These are phyloP conservation scores for Penicillium riverlandense DNA, from an alignment of 495 filamentous ascomycete species.

Conservation along the genomic window DNA sequence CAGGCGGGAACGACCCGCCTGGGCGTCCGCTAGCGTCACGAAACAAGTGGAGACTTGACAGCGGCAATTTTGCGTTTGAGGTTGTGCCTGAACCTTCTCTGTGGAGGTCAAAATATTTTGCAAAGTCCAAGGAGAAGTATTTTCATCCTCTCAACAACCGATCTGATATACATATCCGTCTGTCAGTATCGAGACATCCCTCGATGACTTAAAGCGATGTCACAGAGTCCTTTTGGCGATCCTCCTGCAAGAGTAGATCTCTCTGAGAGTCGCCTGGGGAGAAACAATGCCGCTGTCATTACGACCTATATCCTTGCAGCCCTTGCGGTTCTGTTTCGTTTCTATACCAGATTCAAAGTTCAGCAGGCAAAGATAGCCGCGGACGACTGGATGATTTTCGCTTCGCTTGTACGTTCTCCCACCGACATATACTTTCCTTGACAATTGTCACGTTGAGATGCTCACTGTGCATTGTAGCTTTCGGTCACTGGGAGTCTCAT, in stretches of 20 bases:
- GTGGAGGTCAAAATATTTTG: no score
- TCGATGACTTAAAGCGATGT: no score
- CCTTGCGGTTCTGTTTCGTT: conserved; percentile 1
- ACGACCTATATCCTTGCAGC: conserved; percentile 1
- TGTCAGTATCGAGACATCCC: no score
- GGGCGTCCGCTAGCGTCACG: no score
- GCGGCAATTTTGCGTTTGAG: no score
- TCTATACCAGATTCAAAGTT: conserved; percentile 2
- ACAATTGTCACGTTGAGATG: not conserved
- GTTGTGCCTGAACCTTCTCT: no score
- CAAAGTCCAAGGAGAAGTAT: no score
- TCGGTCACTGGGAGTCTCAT: not conserved
- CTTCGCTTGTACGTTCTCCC: not conserved
- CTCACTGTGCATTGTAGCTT: not conserved
- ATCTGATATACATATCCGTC: no score
- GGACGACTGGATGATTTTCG: conserved; percentile 10
- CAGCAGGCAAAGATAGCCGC: conserved; percentile 1
- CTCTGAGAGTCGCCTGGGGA: not conserved
- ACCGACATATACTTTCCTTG: not conserved
- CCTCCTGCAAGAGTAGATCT: conserved; percentile 9
- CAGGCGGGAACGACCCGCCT: no score
- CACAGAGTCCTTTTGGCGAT: no score
- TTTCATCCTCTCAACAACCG: no score
- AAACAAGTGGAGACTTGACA: no score
- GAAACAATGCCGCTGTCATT: conserved; percentile 7